Conservation (phyloP, 2,329 filamentous ascomycete genomes). For the Alternaria longipes region DNA sequence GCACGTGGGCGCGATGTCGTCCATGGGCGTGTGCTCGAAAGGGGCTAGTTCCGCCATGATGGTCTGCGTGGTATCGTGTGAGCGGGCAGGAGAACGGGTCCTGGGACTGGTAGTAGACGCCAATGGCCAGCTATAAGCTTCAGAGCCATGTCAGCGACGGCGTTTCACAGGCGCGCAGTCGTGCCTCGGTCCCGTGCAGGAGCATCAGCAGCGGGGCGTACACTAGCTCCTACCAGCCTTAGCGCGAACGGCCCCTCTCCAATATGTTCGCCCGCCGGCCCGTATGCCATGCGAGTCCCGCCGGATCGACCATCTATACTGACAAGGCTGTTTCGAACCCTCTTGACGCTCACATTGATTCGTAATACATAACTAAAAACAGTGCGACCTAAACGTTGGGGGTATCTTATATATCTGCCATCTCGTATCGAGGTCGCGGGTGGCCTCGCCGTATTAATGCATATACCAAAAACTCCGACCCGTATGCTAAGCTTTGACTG, state of each 20-base stretch:
- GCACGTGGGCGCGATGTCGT: slow-evolving; percentile 44
- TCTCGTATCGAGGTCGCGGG: not conserved
- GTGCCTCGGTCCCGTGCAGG: slow-evolving; percentile 11
- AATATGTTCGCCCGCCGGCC: slow-evolving; percentile 1
- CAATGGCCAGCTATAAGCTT: slow-evolving; percentile 12
- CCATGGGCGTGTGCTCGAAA: slow-evolving; percentile 50
- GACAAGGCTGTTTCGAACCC: not conserved
- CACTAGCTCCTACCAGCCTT: not conserved
- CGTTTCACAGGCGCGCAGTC: slow-evolving; percentile 10
- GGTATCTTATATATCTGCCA: no score
- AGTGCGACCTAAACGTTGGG: no score
- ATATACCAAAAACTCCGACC: not conserved
- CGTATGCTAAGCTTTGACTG: not conserved
- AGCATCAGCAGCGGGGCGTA: not conserved
- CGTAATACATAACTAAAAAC: no score
- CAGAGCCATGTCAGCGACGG: not conserved
- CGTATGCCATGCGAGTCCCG: not conserved
- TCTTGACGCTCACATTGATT: no score
- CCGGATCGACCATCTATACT: not conserved
- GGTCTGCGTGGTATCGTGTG: not conserved
- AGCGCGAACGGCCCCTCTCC: not conserved
- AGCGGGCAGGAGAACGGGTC: not conserved
- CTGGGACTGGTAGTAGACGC: not conserved
- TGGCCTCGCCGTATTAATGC: not conserved
- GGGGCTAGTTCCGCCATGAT: slow-evolving; percentile 26